Base-by-base conservation (phyloP, 306 rosid genomes). In the Erythrophleum fordii region DNA sequence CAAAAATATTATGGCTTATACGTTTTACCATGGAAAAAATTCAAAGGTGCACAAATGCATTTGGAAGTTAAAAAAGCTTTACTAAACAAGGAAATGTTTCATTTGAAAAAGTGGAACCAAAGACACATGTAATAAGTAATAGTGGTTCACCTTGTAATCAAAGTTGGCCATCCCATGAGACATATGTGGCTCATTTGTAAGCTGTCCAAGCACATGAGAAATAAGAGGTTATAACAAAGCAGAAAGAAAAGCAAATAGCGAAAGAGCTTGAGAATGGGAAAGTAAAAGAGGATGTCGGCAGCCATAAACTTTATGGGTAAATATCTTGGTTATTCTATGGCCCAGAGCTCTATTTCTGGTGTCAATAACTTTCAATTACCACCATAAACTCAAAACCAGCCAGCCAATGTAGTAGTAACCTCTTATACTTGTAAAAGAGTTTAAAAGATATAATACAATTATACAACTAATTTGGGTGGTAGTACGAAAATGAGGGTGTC, bases 151-250 rank as follows among this genome's bases (percentile, higher is more conserved):
- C 97, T 93, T 93, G 88, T 96, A 96, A 80, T 96, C 99, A 78
- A 93, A 92, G 88, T 91, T 90, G 79, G 84, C 53, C 91, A 96
- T 89, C 80, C 97, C 99, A 82, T 96, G 99, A 12, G 99, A 96
- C 99, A 93, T 92, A 31, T 96, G 99, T 12, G 99, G 98, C 79
- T 96, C 99, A 22, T 85, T 89, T 18, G 97, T 88, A 70, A 96
- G 93, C 99, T 96, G 97, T 23, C 80, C 75, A 81, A 23, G 45
- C 39, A 51, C 7, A 75, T 55, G 16, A 79, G 9, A 69, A 39
- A 71, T 20, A 25, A 18, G 9, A 77, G 35, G 25, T 52, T 45
- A 69, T 28, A 26, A 8, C n/a, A 11, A 60, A 72, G 46, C 55
- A 44, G 20, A 52, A 62, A 39, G 59, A 26, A 77, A 66, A 29